A percentile compares a stretch with the other conserved stretches of the same genome.
Evolutionary conservation across 768 basidiomycete genomes (phyloP).

Genomic region (Amanita inopinata): DNA sequence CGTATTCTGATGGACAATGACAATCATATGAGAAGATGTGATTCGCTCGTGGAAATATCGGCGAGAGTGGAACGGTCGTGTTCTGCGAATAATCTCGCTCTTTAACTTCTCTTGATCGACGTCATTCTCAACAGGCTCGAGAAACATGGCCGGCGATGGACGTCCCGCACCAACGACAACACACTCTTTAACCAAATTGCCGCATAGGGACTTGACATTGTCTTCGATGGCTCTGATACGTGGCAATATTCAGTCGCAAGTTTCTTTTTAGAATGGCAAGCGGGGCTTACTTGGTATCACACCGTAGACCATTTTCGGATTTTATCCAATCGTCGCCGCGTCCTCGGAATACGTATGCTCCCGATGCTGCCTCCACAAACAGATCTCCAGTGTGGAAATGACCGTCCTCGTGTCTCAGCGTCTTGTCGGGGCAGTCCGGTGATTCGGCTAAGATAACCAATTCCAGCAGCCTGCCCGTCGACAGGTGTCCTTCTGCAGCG

Average conservation of each 20-base stretch:
- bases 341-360: slow-evolving; percentile 56
- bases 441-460: slow-evolving; percentile 61
- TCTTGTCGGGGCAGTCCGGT: slow-evolving; percentile 54
- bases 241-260: neutral
- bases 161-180: slow-evolving; percentile 71
- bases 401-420: slow-evolving; percentile 51
- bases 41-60: slow-evolving; percentile 77
- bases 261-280: neutral
- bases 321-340: slow-evolving; percentile 85
- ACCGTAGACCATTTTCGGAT: slow-evolving; percentile 66
- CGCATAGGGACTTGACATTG: slow-evolving; percentile 58
- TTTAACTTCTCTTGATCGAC: slow-evolving; percentile 50
- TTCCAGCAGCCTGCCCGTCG: slow-evolving; percentile 50
- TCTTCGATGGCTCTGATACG: slow-evolving; percentile 53
- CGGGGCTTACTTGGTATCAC: slow-evolving; percentile 48
- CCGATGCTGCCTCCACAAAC: slow-evolving; percentile 55
- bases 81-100: slow-evolving; percentile 69
- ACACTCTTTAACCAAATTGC: slow-evolving; percentile 57
- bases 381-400: slow-evolving; percentile 77
- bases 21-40: slow-evolving; percentile 48
- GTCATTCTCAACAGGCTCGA: slow-evolving; percentile 45
- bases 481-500: slow-evolving; percentile 37
- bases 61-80: slow-evolving; percentile 60
- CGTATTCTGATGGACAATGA: slow-evolving; percentile 52
- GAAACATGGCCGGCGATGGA: slow-evolving; percentile 67